Conservation (phyloP, 2,329 filamentous ascomycete genomes). For the Cadophora luteo-olivacea region DNA sequence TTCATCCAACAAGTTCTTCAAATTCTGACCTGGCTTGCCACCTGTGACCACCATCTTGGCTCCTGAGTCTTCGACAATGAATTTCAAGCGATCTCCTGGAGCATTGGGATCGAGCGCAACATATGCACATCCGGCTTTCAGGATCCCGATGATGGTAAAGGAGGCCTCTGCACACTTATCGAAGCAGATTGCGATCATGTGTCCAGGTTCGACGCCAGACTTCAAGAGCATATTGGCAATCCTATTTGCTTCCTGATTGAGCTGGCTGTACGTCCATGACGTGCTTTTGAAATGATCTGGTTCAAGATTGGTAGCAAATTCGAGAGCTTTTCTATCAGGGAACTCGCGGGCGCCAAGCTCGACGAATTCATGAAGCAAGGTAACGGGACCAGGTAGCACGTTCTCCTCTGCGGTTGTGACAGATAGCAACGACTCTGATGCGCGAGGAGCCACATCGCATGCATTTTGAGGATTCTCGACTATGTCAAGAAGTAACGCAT, state of each 20-base stretch:
- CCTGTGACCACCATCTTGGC: constrained; percentile 69
- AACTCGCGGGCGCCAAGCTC: constrained; percentile 63
- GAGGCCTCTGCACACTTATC: constrained; percentile 48
- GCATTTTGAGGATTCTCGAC: constrained; percentile 54
- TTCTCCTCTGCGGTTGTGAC: constrained; percentile 66
- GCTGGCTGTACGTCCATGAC: constrained; percentile 76
- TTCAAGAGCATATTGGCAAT: constrained; percentile 69
- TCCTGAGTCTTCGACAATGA: constrained; percentile 64
- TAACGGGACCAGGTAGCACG: constrained; percentile 60
- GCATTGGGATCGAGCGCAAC: constrained; percentile 50
- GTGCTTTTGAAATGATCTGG: constrained; percentile 52
- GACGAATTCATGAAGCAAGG: constrained; percentile 79
- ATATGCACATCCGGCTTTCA: constrained; percentile 48
- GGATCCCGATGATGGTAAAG: constrained; percentile 46
- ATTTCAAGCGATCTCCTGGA: constrained; percentile 44
- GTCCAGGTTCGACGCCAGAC: constrained; percentile 58
- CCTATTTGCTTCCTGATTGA: constrained; percentile 74
- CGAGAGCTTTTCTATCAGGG: constrained; percentile 71
- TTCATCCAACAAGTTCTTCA: constrained; percentile 41
- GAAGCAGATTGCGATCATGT: constrained; percentile 49
- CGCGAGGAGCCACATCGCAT: constrained; percentile 35
- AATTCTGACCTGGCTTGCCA: constrained; percentile 49
- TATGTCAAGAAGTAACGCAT: constrained; percentile 67
- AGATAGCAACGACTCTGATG: constrained; percentile 60
- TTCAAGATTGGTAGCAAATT: constrained; percentile 71